Base-by-base conservation (phyloP, 768 basidiomycete genomes). In the Termitomyces sp. region DNA sequence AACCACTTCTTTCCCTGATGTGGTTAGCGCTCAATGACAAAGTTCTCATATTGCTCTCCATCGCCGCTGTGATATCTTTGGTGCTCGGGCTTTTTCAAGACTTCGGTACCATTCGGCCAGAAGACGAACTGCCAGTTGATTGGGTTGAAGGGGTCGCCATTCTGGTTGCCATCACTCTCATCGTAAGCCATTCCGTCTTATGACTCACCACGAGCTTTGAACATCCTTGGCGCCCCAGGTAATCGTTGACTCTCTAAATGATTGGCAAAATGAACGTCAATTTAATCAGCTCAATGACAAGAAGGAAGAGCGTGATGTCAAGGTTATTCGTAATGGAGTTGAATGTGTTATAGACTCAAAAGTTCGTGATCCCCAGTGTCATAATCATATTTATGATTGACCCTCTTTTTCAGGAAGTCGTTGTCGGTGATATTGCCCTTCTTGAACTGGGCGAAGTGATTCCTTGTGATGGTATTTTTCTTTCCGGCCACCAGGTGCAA, bases 251-350 rank as follows among this genome's bases (percentile, higher is more conserved):
- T 93, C 95, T 11, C 63, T 98, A 45, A 98, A 98, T 66, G 97
- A 99, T 72, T 99, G 91, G 89, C 95, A 97, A 72, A 98, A 98
- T 72, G 97, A 99, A 71, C 86, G 86, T 1, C 97, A 98, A 73
- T 98, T 98, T 78, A 85, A 88, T 65, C 79, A 77, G 19, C 82
- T 99, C 42, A 98, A 98, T 66, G 91, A 90, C 63, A 90, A 95
- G 73, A 96, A 96, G 72, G 96, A 98, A 56, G 96, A 96, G 63
- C 90, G 96, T 23, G 83, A 81, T 6, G 86, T 94, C 63, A 93
- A 94, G 70, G 87, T 89, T 52, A 86, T 94, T 59, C 85, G 93
- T 11, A 75, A 82, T 53, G 87, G 85, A 37, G 69, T 76, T 14
- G 90, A 92, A 61, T 81, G 77, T 52, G 73, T 90, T 29, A 77